Evolutionary conservation across 768 basidiomycete species (phyloP).

Genomic region (Lactarius sanguifluus): DNA sequence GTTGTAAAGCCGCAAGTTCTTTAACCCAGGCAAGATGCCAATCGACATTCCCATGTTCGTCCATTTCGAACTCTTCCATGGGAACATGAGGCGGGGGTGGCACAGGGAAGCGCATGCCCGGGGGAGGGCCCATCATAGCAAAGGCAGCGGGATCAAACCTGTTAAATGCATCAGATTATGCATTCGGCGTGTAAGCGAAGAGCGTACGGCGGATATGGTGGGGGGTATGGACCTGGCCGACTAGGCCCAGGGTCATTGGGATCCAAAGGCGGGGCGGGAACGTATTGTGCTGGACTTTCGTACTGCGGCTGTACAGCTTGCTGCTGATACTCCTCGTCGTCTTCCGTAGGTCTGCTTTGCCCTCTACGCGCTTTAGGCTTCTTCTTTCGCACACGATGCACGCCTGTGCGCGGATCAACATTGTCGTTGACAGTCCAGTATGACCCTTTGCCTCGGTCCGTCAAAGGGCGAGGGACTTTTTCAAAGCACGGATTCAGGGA

Average conservation of each 20-base stretch:
- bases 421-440: constrained; percentile 93
- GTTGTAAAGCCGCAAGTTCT: constrained; percentile 72
- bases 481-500: constrained; percentile 90
- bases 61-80: constrained; percentile 67
- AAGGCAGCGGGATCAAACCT: constrained; percentile 68
- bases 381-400: constrained; percentile 87
- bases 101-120: constrained; percentile 65
- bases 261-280: constrained; percentile 52
- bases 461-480: constrained; percentile 88
- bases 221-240: constrained; percentile 54
- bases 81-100: constrained; percentile 58
- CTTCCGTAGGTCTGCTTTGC: constrained; percentile 30
- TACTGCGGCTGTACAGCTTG: constrained; percentile 47
- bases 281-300: constrained; percentile 58
- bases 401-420: constrained; percentile 85
- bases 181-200: constrained; percentile 7
- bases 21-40: constrained; percentile 82
- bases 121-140: constrained; percentile 54
- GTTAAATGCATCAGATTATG: constrained; percentile 22
- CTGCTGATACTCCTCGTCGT: constrained; percentile 65
- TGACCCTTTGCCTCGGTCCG: constrained; percentile 86
- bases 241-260: constrained; percentile 62
- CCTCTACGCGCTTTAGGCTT: constrained; percentile 66
- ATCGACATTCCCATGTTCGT: constrained; percentile 76
- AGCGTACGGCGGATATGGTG: constrained; percentile 61